phyloP scores from a whole-genome alignment of 495 filamentous ascomycete genomes.

The Penicillium subrubescens region DNA sequence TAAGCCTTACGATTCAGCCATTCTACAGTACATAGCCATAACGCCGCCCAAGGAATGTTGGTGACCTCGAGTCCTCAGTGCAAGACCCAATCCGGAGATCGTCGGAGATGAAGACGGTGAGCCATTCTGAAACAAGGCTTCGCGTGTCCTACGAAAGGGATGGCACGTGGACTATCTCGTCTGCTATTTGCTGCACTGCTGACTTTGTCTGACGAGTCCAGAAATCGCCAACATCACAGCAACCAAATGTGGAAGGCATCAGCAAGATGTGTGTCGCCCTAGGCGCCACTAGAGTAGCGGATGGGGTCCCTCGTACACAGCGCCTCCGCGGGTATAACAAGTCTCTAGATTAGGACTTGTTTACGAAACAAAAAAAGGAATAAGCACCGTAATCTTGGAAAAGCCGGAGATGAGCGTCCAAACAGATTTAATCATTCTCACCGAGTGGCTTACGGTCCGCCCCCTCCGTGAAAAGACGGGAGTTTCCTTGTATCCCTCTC shows the following conservation, averaged over 20 bases:
- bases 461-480: neutral
- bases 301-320: constrained; percentile 1
- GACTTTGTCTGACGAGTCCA: constrained; percentile 22
- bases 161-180: constrained; percentile 21
- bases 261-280: constrained; percentile 4
- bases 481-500: neutral
- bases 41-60: constrained; percentile 19
- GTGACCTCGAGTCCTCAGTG: neutral
- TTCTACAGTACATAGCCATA: constrained; percentile 24
- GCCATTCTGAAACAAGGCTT: constrained; percentile 14
- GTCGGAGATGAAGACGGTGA: constrained; percentile 14
- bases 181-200: neutral
- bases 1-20: constrained; percentile 14
- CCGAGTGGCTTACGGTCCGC: constrained; percentile 7
- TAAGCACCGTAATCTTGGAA: neutral
- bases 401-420: neutral
- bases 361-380: constrained; percentile 4
- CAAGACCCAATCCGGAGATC: constrained; percentile 7
- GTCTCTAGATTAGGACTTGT: neutral
- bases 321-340: neutral
- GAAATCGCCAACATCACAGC: neutral
- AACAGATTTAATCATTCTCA: neutral
- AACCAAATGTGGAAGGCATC: constrained; percentile 11
- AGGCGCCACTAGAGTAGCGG: constrained; percentile 2
- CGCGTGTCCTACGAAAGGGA: constrained; percentile 12